These are phyloP conservation scores for Coniochaeta sp. DNA, from an alignment of 2,329 filamentous ascomycete species.

Conservation along the genomic window DNA sequence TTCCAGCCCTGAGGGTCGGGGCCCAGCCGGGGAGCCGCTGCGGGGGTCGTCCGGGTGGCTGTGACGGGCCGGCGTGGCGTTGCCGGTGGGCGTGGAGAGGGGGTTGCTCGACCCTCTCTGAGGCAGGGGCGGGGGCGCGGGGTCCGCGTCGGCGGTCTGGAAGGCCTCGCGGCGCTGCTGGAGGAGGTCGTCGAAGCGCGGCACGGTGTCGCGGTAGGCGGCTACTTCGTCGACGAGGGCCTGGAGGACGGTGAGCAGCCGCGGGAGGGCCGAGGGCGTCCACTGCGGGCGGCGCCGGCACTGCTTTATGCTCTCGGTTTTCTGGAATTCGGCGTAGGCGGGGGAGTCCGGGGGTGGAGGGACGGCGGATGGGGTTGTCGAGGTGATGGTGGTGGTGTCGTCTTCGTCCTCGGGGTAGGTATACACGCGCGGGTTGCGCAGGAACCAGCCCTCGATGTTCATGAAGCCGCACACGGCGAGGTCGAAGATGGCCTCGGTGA, in stretches of 20 bases:
- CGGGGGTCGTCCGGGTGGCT: conserved; percentile 30
- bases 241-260: conserved; percentile 51
- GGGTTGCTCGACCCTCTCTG: background rate
- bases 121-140: conserved; percentile 18
- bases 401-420: conserved; percentile 41
- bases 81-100: background rate
- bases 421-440: conserved; percentile 63
- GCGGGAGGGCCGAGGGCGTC: conserved; percentile 40
- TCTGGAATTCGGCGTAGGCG: conserved; percentile 32
- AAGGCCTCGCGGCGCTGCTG: conserved; percentile 59
- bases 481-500: conserved; percentile 78
- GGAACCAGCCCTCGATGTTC: conserved; percentile 82
- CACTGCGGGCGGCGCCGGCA: conserved; percentile 48
- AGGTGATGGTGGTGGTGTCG: conserved; percentile 19
- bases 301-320: conserved; percentile 37
- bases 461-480: conserved; percentile 80
- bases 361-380: conserved; percentile 30
- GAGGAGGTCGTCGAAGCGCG: conserved; percentile 66
- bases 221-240: conserved; percentile 54
- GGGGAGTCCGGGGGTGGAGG: conserved; percentile 31
- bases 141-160: conserved; percentile 47
- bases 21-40: conserved; percentile 37
- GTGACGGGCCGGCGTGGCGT: background rate
- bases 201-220: conserved; percentile 55
- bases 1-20: conserved; percentile 50